Evolutionary conservation across 495 filamentous ascomycete species (phyloP), one percentile per base, ranked within the genome.

Genomic region (Tuber melanosporum): DNA sequence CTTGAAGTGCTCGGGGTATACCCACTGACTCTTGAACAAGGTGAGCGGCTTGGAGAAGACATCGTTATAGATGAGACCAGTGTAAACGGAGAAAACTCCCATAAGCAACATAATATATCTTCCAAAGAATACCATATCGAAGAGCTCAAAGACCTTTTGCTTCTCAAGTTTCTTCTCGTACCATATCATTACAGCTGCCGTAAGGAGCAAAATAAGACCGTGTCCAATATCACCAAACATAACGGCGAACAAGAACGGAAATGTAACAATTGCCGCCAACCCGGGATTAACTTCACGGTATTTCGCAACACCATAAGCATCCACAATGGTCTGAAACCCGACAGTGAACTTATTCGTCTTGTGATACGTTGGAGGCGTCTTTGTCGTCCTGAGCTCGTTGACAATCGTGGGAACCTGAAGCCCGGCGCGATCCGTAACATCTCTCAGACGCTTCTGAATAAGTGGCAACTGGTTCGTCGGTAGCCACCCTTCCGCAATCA

Each of bases 151-250:
- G 20, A 94, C 89, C 83, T 98, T 97, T 81, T 93, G 92, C 81
- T 93, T 93, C 22, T 80, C 82, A 69, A 99, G 87, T 76, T 90
- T 91, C 86, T 92, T 93, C 86, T 99, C 95, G 86, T 90, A 97
- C 86, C 95, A 93, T 79, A 98, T 97, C 94, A 99, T 96, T 49
- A 93, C 92, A 42, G 88, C 76, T 42, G 96, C 92, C 78, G 92
- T 90, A 73, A 90, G 80, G 20, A 92, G 87, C 92, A 98, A 94
- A 81, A 99, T 90, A 78, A 88, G 81, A 77, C 95, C 95, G 83
- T 99, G 95, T 42, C 95, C 95, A 77, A 97, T 89, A 85, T 98
- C 95, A 84, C 95, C 95, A 81, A 98, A 98, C 95, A 98, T 98
- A 88, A 98, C 95, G 43, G 96, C 96, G 84, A 99, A 99, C 66